Evolutionary conservation across 139 green algal genomes (phyloP), one percentile per base, ranked within the genome.

Genomic region (Volvox africanus): DNA sequence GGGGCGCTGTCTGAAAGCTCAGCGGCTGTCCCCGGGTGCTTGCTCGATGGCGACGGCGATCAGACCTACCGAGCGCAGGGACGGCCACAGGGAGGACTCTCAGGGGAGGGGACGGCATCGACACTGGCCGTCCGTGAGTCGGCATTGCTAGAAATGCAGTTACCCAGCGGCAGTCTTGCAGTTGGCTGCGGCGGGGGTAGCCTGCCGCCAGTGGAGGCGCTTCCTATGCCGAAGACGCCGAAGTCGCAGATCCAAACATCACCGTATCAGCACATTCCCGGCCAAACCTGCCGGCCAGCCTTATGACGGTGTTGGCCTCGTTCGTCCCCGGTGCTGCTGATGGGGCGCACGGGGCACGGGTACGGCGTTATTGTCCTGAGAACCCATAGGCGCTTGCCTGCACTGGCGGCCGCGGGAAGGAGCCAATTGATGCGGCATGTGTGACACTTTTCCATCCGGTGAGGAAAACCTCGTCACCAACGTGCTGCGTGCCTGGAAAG

Each of bases 221-320:
- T 79, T 33, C 71, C 71, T n/a, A n/a, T 2, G 28, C 71, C 22
- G 65, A 28, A 16, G 21, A 24, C 65, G 62, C 62, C 19, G 62
- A n/a, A n/a, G n/a, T n/a, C n/a, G 44, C 44, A 9, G 44, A 32
- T 75, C 2, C 67, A 75, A 28, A 26, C 24, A 12, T 28, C 22
- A 28, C 11, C 67, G 11, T 26, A 26, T 3, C 71, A 79, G 71
- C 71, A 30, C 2, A 33, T 79, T 20, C 22, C 71, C 28, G 2
- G 71, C 2, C 71, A 79, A 21, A n/a, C 71, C 71, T 79, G 1
- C 6, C 21, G 26, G 20, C 20, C 71, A 30, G 20, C 6, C 71
- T 79, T 32, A 79, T 79, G 71, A 79, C 71, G 71, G 28, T 79
- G 71, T 33, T 30, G 71, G 71, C 71, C 71, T 30, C 71, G 71